These are phyloP conservation scores for Calonectria honghensis DNA, from an alignment of 2,329 filamentous ascomycete genomes.

Conservation along the genomic window DNA sequence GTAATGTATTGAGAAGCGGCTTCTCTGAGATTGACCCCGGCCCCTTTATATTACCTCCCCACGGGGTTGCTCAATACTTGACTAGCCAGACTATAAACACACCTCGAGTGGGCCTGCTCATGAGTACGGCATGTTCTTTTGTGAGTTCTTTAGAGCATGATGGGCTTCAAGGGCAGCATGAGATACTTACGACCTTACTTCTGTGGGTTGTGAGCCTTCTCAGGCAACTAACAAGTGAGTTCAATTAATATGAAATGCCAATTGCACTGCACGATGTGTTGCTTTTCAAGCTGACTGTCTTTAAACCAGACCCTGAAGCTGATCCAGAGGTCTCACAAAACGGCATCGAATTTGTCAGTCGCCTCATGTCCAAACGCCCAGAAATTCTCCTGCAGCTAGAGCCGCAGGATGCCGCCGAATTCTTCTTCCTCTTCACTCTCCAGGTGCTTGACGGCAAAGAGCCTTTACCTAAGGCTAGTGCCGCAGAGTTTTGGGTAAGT, in stretches of 20 bases:
- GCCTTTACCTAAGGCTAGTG: constrained; percentile 83
- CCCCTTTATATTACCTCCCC: constrained; percentile 84
- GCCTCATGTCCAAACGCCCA: constrained; percentile 77
- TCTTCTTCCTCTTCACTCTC: constrained; percentile 83
- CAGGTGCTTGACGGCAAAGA: constrained; percentile 82
- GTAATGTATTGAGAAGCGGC: constrained; percentile 82
- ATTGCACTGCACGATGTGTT: background rate
- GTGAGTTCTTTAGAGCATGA: constrained; percentile 74
- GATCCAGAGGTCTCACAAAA: constrained; percentile 85
- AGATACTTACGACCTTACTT: constrained; percentile 72
- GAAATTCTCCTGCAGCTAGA: constrained; percentile 77
- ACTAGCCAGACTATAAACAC: constrained; percentile 75
- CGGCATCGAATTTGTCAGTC: constrained; percentile 82
- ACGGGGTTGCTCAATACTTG: constrained; percentile 80
- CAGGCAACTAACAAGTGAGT: constrained; percentile 75
- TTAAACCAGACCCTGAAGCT: constrained; percentile 75
- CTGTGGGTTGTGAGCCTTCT: constrained; percentile 79
- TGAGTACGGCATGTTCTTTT: constrained; percentile 83
- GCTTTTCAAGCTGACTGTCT: background rate
- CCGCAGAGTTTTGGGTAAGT: constrained; percentile 84
- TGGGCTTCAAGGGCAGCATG: constrained; percentile 65
- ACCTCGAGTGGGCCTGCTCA: constrained; percentile 80
- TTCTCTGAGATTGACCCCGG: constrained; percentile 85
- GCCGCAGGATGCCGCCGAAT: constrained; percentile 74
- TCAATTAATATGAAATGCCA: background rate